Conservation (phyloP, 495 filamentous ascomycete genomes). For the Tuber borchii region DNA sequence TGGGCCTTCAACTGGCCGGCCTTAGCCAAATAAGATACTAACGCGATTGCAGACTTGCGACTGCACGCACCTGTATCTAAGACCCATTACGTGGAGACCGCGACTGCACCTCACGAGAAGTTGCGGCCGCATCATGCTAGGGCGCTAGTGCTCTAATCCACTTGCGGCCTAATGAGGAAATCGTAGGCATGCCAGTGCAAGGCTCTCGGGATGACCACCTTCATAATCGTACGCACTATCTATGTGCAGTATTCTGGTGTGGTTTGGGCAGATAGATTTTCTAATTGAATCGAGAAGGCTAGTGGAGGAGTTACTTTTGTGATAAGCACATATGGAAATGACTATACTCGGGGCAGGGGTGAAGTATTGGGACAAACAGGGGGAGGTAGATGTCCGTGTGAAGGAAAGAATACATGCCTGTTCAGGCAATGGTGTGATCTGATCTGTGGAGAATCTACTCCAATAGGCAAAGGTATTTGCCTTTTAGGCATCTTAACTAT, state of each 20-base stretch:
- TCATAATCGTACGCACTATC: neutral
- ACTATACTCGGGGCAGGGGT: no score
- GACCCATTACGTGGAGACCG: neutral
- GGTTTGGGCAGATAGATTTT: neutral
- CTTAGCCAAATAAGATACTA: neutral
- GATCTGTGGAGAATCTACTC: no score
- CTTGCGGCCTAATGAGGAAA: neutral
- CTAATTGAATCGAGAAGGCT: neutral
- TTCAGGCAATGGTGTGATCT: no score
- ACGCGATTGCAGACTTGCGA: neutral
- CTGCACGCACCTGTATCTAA: neutral
- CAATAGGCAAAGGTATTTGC: no score
- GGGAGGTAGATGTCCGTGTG: no score
- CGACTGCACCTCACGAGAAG: neutral
- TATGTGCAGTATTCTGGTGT: neutral
- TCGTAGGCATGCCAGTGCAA: neutral
- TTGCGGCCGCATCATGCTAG: neutral
- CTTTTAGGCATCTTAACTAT: no score
- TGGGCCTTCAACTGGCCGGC: neutral
- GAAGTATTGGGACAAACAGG: no score
- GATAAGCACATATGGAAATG: neutral
- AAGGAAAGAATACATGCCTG: no score
- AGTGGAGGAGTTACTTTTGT: neutral
- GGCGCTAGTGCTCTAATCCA: neutral
- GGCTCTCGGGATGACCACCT: neutral